phyloP scores from a whole-genome alignment of 139 green algal species.

The Tetradesmus lagerheimii region DNA sequence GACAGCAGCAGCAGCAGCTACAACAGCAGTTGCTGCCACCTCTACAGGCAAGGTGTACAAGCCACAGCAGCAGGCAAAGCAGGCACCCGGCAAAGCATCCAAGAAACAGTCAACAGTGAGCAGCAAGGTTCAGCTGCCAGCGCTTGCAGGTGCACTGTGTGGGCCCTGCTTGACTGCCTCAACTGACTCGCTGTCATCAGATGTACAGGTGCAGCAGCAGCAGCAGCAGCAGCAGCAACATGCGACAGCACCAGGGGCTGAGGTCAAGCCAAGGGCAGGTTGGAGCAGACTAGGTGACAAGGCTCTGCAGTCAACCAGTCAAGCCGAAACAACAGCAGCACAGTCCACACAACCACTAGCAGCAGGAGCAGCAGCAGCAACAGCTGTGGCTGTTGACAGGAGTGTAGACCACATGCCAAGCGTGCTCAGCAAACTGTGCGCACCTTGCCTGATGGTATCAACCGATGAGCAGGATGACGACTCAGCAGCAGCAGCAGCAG shows the following conservation, averaged over 20 bases:
- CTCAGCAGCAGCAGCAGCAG: neutral
- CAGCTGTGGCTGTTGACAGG: neutral
- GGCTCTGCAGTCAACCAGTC: neutral
- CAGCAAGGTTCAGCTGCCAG: neutral
- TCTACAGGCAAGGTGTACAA: neutral
- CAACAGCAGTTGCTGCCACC: neutral
- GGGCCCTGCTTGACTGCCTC: neutral
- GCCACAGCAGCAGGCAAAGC: neutral
- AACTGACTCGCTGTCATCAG: too few species aligned
- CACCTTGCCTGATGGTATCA: neutral
- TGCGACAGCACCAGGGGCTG: neutral
- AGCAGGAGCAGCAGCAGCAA: neutral
- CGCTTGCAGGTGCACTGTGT: neutral
- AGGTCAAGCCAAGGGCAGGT: neutral
- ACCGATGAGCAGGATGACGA: neutral
- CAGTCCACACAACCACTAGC: neutral
- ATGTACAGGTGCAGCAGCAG: neutral
- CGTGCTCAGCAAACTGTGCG: neutral
- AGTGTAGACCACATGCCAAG: neutral
- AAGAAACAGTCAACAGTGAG: neutral
- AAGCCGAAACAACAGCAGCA: neutral
- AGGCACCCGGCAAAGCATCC: neutral
- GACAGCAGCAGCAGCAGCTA: too few species aligned
- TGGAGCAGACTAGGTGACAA: neutral
- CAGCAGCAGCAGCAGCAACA: neutral